Conservation (phyloP, 306 rosid species). For the Citrullus mucosospermus region DNA sequence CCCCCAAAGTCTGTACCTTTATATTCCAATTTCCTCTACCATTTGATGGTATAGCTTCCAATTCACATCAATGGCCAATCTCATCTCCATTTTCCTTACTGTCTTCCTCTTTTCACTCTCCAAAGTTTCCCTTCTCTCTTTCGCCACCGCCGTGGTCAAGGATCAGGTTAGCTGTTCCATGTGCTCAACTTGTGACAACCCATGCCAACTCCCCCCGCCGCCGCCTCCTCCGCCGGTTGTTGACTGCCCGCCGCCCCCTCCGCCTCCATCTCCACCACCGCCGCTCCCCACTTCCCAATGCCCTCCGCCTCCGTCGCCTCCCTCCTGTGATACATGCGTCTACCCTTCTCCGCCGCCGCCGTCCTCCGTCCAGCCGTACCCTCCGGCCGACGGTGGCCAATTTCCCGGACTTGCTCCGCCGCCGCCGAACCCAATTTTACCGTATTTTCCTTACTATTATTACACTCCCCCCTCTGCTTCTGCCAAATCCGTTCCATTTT, state of each 20-base stretch:
- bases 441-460: constrained; percentile 10
- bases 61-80: constrained; percentile 5
- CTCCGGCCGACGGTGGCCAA: not conserved
- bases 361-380: not conserved
- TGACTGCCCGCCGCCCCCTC: constrained; percentile 19
- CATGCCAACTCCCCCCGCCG: constrained; percentile 28
- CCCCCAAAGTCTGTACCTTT: not conserved
- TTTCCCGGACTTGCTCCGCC: not conserved
- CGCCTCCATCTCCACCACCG: constrained; percentile 21
- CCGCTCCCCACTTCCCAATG: not conserved
- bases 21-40: not conserved
- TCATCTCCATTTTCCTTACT: not conserved
- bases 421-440: constrained; percentile 4
- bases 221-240: constrained; percentile 27
- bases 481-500: not conserved
- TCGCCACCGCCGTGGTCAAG: constrained; percentile 19
- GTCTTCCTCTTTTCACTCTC: not conserved
- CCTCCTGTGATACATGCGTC: constrained; percentile 7
- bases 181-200: constrained; percentile 47
- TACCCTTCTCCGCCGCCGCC: constrained; percentile 35
- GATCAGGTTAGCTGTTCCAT: constrained; percentile 31
- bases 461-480: not conserved
- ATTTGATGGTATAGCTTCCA: not conserved
- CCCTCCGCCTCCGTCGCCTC: constrained; percentile 12
- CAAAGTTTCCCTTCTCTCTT: not conserved